A percentile compares a stretch with the other conserved stretches of the same genome.
phyloP scores from a whole-genome alignment of 345 rosid genomes.

The Ricinus communis region DNA sequence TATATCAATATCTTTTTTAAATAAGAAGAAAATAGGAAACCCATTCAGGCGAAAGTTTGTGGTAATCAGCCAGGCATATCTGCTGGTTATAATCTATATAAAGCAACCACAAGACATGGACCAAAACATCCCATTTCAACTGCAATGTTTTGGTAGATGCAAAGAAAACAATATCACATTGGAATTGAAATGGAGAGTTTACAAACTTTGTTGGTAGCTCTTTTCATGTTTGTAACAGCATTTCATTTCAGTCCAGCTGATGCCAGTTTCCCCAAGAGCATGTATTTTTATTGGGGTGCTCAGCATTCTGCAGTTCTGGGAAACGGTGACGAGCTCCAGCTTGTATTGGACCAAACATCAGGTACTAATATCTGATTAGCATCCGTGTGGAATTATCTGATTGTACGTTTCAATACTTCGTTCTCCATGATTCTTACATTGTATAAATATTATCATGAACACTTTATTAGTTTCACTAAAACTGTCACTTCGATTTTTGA shows the following conservation, averaged over 20 bases:
- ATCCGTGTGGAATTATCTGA: too few relatives aligned
- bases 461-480: background rate
- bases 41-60: too few relatives aligned
- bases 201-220: constrained; percentile 23
- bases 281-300: constrained; percentile 63
- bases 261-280: constrained; percentile 51
- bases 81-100: constrained; percentile 1
- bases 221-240: constrained; percentile 33
- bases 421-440: background rate
- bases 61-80: background rate
- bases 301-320: constrained; percentile 35
- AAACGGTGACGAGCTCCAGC: constrained; percentile 46
- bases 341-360: constrained; percentile 58
- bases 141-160: background rate
- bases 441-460: background rate
- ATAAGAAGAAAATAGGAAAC: background rate
- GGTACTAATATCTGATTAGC: constrained; percentile 28
- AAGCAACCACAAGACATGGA: background rate
- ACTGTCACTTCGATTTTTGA: background rate
- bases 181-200: constrained; percentile 40
- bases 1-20: constrained; percentile 3
- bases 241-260: constrained; percentile 37
- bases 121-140: constrained; percentile 26
- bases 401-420: background rate
- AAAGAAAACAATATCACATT: background rate